Evolutionary conservation across 1,284 basidiomycete species (phyloP).

Genomic region (Wallemia ichthyophaga): DNA sequence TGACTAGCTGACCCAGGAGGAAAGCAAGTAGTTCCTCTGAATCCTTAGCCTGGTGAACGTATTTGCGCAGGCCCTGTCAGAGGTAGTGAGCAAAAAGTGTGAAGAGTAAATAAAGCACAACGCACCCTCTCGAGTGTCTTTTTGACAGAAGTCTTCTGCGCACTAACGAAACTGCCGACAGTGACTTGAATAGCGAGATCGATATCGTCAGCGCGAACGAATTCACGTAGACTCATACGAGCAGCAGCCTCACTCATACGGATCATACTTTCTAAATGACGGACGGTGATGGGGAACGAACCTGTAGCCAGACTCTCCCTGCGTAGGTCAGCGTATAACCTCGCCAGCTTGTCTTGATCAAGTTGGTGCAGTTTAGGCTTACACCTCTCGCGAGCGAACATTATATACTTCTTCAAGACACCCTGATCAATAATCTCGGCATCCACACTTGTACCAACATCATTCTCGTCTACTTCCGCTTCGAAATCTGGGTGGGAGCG

Average conservation of each 20-base stretch:
- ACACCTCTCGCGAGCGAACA: conserved; percentile 85
- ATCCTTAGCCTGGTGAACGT: conserved; percentile 73
- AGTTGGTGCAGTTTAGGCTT: conserved; percentile 74
- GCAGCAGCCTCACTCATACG: conserved; percentile 95
- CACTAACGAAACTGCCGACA: conserved; percentile 74
- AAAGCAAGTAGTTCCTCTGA: conserved; percentile 85
- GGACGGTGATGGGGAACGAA: conserved; percentile 89
- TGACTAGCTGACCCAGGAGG: conserved; percentile 74
- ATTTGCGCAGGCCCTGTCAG: conserved; percentile 69
- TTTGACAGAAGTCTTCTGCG: conserved; percentile 96
- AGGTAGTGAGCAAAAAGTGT: background rate
- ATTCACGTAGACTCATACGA: conserved; percentile 92
- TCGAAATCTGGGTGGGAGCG: conserved; percentile 83
- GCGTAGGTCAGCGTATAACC: conserved; percentile 86
- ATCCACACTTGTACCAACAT: conserved; percentile 62
- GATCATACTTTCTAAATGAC: conserved; percentile 96
- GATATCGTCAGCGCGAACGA: conserved; percentile 82
- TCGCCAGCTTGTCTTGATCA: conserved; percentile 79
- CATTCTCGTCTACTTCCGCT: conserved; percentile 52
- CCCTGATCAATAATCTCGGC: conserved; percentile 96
- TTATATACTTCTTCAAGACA: conserved; percentile 89
- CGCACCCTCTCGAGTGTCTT: conserved; percentile 75
- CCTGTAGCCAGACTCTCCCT: conserved; percentile 88
- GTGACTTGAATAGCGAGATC: conserved; percentile 89
- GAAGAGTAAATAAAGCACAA: conserved; percentile 6